Percentiles rank a stretch among this genome's conserved stretches.
Evolutionary conservation across 2,329 filamentous ascomycete genomes (phyloP).

Genomic region (Pseudopithomyces maydicus): DNA sequence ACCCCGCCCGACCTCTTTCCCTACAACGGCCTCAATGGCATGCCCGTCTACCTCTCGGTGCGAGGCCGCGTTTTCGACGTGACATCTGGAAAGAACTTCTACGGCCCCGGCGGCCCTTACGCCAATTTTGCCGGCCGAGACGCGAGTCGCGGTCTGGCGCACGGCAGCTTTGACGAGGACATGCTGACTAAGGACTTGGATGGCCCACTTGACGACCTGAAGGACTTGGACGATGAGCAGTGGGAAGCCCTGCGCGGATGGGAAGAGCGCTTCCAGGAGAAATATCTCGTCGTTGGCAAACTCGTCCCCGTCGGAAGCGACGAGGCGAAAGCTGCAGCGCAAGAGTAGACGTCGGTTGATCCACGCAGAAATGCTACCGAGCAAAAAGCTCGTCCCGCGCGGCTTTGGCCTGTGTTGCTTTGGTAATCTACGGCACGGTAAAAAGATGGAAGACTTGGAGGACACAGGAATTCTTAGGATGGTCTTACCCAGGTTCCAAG

Average conservation of each 20-base stretch:
- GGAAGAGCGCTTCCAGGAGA: constrained; percentile 91
- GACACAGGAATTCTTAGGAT: no score
- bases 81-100: constrained; percentile 84
- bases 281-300: constrained; percentile 93
- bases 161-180: constrained; percentile 89
- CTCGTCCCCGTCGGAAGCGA: constrained; percentile 70
- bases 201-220: constrained; percentile 77
- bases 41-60: constrained; percentile 87
- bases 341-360: constrained; percentile 8
- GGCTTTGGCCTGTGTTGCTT: background rate
- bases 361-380: background rate
- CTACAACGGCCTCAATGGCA: constrained; percentile 76
- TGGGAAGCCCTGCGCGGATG: constrained; percentile 84
- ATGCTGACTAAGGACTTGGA: constrained; percentile 93
- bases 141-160: constrained; percentile 84
- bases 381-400: background rate
- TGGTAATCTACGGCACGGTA: no score
- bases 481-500: no score
- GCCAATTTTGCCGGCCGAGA: constrained; percentile 95
- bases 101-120: constrained; percentile 93
- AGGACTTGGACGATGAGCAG: constrained; percentile 74
- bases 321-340: constrained; percentile 51
- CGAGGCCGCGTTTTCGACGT: constrained; percentile 93
- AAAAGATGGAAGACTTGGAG: no score
- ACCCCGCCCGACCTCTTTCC: constrained; percentile 82